Evolutionary conservation across 257 asterid genomes (phyloP).

Genomic region (Scutellaria baicalensis): DNA sequence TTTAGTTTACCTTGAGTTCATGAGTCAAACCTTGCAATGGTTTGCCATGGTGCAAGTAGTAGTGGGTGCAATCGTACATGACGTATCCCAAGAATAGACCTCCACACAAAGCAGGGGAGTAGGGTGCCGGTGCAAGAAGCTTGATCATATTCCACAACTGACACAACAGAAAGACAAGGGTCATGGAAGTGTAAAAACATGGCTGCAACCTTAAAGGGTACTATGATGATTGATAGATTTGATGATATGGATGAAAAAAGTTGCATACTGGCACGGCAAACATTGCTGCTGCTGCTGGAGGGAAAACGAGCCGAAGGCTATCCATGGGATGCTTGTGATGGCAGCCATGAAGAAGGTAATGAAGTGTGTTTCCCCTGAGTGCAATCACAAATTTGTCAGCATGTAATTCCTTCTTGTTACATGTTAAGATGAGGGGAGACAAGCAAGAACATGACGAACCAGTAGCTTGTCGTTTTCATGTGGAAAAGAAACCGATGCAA

Average conservation of each 20-base stretch:
- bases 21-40: slow-evolving; percentile 47
- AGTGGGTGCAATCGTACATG: slow-evolving; percentile 75
- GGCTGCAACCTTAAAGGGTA: background rate
- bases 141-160: slow-evolving; percentile 59
- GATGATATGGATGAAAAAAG: background rate
- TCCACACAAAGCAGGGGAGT: slow-evolving; percentile 50
- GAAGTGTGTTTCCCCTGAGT: slow-evolving; percentile 50
- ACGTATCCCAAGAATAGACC: slow-evolving; percentile 73
- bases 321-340: slow-evolving; percentile 76
- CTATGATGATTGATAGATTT: background rate
- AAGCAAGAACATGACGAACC: slow-evolving; percentile 24
- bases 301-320: slow-evolving; percentile 49
- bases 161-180: background rate
- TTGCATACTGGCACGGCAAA: slow-evolving; percentile 28
- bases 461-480: slow-evolving; percentile 35
- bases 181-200: background rate
- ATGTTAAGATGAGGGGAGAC: background rate
- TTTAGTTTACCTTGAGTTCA: slow-evolving; percentile 46
- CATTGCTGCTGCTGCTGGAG: slow-evolving; percentile 47
- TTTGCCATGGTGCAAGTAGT: slow-evolving; percentile 73
- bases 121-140: slow-evolving; percentile 31
- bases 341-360: slow-evolving; percentile 55
- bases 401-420: background rate
- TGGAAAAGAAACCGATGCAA: slow-evolving; percentile 59
- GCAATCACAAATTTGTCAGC: background rate